Evolutionary conservation across 2,329 filamentous ascomycete species (phyloP), one percentile per base, ranked within the genome.

Genomic region (Clarireedia paspali): DNA sequence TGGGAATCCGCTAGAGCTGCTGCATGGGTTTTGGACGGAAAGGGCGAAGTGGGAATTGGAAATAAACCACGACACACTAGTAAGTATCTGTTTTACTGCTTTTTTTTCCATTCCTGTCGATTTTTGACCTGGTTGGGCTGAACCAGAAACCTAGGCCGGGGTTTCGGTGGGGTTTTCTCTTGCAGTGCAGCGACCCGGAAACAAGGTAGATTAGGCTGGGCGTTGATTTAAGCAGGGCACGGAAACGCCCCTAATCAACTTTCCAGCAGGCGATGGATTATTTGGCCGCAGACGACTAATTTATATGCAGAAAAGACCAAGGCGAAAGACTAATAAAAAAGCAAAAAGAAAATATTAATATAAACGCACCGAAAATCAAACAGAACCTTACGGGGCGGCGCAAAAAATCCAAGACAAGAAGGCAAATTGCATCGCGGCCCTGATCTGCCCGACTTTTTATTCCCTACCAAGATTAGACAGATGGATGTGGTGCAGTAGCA

Each of bases 151-250:
- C 46, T 50, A 47, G 24, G 2, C 53, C 26, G 38, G 53, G 46
- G 39, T 55, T 50, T 39, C 20, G 34, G 53, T 55, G 53, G 46
- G 46, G 53, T 55, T 36, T 26, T 55, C 9, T 9, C 30, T 44
- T 55, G 52, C 52, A 49, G 38, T 34, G 30, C 30, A 34, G 30
- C 30, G 39, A 49, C 12, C 45, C 52, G 45, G 52, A 54, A 46
- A 46, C 42, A 24, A 46, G 42, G 20, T 46, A 46, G 14, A 46
- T 46, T 46, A 23, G 47, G 34, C 14, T 17, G n/a, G n/a, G 45
- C 45, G 47, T 49, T 34, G 14, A 36, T 49, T 36, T 17, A 38
- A 49, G 34, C 47, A 49, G 47, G 47, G 38, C 47, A 49, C 15
- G 47, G 47, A 20, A 49, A 46, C n/a, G 20, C 42, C 17, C 42